Base-by-base conservation (phyloP, 164 flowering plant species). In the Piper longum region DNA sequence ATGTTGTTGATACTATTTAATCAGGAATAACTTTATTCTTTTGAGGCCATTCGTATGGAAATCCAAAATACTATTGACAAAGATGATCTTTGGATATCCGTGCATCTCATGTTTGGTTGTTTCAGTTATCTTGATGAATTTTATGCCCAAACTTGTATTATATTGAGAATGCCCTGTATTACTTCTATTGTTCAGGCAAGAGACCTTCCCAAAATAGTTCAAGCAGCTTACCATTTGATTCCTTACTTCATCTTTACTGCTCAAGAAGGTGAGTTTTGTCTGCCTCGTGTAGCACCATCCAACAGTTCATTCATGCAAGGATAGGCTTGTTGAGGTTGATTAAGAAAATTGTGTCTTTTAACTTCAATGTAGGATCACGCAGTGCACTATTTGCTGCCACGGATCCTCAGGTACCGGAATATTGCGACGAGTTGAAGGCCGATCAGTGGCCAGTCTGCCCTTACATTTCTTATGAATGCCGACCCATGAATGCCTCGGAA, bases 361-460 rank as follows among this genome's bases (percentile, higher is more conserved):
- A 43, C 60, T 57, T 58, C 5, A 51, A 56, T 73, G 70, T 76
- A 91, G 99, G 99, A 67, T 82, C 96, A 14, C 76, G 99, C 71
- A 91, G 99, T 65, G 57, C 99, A 7, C 90, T 91, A 13, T 95
- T 95, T 75, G 86, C 96, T 11, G 96, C 96, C 48, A 95, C 97
- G 1, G 99, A 91, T 76, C 89, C 90, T 63, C 96, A 89, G 74
- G 75, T 95, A 66, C 81, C 83, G 9, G 96, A 91, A 54, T 91
- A 86, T 68, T 89, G 96, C 60, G 91, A 78, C 43, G 61, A 80
- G 65, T 69, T 95, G 73, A 95, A 83, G 75, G 72, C 96, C 16
- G 97, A 91, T 68, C 87, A 91, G 13, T 88, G 96, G 97, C 97
- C 97, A 43, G 89, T 83, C 18, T 83, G 93, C 77, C 88, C 99